phyloP scores from a whole-genome alignment of 1,284 basidiomycete genomes.

The Ustilago sp. region DNA sequence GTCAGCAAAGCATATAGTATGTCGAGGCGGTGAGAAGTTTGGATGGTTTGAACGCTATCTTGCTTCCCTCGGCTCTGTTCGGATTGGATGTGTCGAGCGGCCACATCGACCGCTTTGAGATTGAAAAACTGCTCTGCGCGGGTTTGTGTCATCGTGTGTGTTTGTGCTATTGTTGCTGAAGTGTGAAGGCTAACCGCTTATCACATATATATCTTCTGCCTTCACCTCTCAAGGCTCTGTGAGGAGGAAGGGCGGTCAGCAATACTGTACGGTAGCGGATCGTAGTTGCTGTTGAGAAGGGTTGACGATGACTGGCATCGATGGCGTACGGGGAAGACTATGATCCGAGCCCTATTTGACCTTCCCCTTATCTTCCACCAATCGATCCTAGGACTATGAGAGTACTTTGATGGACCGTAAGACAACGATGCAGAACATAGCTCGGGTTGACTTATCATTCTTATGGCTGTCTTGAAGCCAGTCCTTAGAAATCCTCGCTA shows the following conservation, averaged over 20 bases:
- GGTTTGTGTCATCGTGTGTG: constrained; percentile 13
- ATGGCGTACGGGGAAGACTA: neutral
- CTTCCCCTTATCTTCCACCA: no score
- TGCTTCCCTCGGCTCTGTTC: constrained; percentile 5
- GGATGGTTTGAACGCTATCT: constrained; percentile 17
- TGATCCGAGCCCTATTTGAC: neutral
- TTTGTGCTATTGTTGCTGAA: neutral
- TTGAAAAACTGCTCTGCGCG: constrained; percentile 25
- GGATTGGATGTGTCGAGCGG: constrained; percentile 20
- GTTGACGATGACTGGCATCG: neutral
- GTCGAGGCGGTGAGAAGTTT: constrained; percentile 35
- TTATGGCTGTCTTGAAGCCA: no score
- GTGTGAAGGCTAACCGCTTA: neutral
- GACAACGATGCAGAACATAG: no score
- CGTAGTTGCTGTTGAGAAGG: neutral
- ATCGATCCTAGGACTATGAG: no score
- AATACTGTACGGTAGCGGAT: neutral
- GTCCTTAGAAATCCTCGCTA: no score
- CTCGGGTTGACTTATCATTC: no score
- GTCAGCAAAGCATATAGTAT: constrained; percentile 31
- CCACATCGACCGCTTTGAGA: constrained; percentile 20
- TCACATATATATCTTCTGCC: neutral
- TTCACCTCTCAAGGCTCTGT: neutral
- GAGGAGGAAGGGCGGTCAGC: neutral
- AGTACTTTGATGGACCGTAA: no score